Percentiles rank a stretch among this genome's conserved stretches.
These are phyloP conservation scores for Vitis hybrid DNA, from an alignment of 177 flowering plant genomes.

Conservation along the genomic window DNA sequence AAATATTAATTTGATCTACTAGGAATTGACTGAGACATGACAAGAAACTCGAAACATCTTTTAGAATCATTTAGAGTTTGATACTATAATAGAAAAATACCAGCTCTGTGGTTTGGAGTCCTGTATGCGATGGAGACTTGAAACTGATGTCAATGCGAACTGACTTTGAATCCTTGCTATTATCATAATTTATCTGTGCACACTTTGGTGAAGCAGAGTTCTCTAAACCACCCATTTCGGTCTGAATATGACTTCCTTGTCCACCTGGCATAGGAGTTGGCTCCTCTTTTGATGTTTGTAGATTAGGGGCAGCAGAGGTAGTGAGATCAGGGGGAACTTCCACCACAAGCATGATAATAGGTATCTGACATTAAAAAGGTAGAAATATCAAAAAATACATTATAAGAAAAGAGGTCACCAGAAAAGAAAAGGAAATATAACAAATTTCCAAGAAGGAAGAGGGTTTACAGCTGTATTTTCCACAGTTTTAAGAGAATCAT, in stretches of 20 bases:
- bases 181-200: constrained; percentile 24
- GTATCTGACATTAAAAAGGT: constrained; percentile 54
- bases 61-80: background rate
- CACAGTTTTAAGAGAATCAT: constrained; percentile 86
- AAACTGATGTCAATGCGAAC: constrained; percentile 95
- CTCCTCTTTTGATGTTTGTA: constrained; percentile 47
- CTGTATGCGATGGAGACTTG: constrained; percentile 91
- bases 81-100: constrained; percentile 33
- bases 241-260: constrained; percentile 22
- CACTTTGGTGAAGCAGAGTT: constrained; percentile 36
- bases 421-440: background rate
- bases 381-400: constrained; percentile 9
- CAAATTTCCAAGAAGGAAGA: constrained; percentile 9
- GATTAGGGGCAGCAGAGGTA: constrained; percentile 37
- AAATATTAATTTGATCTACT: background rate
- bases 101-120: constrained; percentile 90
- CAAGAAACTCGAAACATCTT: background rate
- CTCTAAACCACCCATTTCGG: constrained; percentile 33
- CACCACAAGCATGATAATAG: constrained; percentile 93
- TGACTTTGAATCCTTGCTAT: constrained; percentile 43
- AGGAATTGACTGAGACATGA: background rate
- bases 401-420: background rate
- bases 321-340: constrained; percentile 80
- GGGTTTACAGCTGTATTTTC: constrained; percentile 92
- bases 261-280: constrained; percentile 30